A percentile compares a stretch with the other conserved stretches of the same genome.
phyloP scores from a whole-genome alignment of 1,284 basidiomycete genomes.

The Cystobasidium sp. region DNA sequence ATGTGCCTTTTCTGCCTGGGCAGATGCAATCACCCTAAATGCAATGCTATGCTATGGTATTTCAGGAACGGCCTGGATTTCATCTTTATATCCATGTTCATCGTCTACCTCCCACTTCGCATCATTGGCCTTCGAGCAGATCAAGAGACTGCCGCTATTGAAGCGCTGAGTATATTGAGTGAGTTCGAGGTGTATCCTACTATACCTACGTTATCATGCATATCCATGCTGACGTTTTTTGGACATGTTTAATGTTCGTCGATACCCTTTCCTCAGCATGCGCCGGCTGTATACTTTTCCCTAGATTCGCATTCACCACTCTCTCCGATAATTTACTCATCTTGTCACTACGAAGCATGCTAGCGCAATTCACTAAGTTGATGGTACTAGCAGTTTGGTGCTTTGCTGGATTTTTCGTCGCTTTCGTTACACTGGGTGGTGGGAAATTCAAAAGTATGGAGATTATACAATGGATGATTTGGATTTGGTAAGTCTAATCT shows the following conservation, averaged over 20 bases:
- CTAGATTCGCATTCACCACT: constrained; percentile 56
- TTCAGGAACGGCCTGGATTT: constrained; percentile 57
- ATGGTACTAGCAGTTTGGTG: constrained; percentile 53
- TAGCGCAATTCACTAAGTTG: constrained; percentile 56
- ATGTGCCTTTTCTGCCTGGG: constrained; percentile 49
- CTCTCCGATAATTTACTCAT: constrained; percentile 58
- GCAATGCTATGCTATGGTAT: constrained; percentile 26
- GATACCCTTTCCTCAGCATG: constrained; percentile 19
- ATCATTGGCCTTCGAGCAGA: constrained; percentile 52
- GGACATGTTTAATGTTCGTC: constrained; percentile 57
- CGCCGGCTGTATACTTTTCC: constrained; percentile 8
- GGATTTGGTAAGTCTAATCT: constrained; percentile 30
- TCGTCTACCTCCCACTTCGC: constrained; percentile 55
- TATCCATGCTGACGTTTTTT: too few species aligned
- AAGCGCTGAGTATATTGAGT: constrained; percentile 56
- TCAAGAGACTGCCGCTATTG: constrained; percentile 51
- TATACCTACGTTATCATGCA: constrained; percentile 55
- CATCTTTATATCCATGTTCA: constrained; percentile 55
- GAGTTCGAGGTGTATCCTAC: constrained; percentile 51
- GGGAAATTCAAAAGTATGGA: constrained; percentile 35
- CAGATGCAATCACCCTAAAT: constrained; percentile 26
- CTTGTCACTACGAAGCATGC: constrained; percentile 57
- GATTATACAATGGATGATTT: constrained; percentile 44
- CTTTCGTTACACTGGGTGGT: constrained; percentile 38
- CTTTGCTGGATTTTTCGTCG: constrained; percentile 45